phyloP scores from a whole-genome alignment of 345 rosid genomes.

The Syzygium jambos region DNA sequence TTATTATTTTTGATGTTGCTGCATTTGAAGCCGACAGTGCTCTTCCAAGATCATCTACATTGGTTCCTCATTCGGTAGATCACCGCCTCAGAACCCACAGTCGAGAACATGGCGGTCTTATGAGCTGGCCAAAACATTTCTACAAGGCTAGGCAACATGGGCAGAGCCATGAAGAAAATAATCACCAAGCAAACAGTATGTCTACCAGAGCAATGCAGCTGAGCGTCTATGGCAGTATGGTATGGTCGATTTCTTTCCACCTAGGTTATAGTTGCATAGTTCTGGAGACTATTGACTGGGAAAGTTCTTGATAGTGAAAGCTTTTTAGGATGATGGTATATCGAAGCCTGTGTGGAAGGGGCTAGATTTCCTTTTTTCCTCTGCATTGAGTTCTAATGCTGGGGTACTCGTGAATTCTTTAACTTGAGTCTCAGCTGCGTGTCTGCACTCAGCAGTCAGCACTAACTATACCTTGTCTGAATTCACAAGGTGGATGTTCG shows the following conservation, averaged over 20 bases:
- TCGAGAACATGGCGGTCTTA: conserved; percentile 46
- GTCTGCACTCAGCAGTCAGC: background rate
- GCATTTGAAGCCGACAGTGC: conserved; percentile 39
- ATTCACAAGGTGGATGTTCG: conserved; percentile 37
- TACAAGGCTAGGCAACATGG: conserved; percentile 17
- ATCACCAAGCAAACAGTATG: conserved; percentile 31
- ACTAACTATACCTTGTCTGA: background rate
- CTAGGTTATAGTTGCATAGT: background rate
- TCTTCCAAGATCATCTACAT: conserved; percentile 38
- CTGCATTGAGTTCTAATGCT: background rate
- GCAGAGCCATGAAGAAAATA: conserved; percentile 8
- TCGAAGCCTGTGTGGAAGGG: background rate
- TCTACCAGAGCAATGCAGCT: conserved; percentile 76
- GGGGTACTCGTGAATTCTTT: background rate
- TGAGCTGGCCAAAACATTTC: conserved; percentile 71
- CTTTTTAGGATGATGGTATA: background rate
- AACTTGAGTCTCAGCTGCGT: background rate
- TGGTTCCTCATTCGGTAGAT: conserved; percentile 30
- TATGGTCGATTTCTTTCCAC: conserved; percentile 12
- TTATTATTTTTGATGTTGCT: conserved; percentile 47
- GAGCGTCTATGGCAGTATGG: conserved; percentile 78
- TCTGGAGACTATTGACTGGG: background rate
- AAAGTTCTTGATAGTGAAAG: background rate
- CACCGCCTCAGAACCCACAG: conserved; percentile 38
- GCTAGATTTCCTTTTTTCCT: background rate